Conservation (phyloP, 305 asterid species). For the Fraxinus paxiana region DNA sequence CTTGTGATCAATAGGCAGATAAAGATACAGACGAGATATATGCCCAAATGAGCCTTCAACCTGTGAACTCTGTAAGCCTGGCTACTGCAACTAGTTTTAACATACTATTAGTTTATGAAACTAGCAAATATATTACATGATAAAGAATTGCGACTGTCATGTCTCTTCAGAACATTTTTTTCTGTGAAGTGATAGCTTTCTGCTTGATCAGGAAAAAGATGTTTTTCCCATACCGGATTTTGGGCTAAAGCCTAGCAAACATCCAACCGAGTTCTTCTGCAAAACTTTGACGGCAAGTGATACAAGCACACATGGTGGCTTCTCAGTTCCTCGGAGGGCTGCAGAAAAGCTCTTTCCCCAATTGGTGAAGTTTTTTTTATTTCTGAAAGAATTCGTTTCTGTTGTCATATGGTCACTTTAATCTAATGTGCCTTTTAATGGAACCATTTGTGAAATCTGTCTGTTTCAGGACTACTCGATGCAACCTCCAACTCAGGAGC, state of each 20-base stretch:
- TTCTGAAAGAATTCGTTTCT: neutral
- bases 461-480: slow-evolving; percentile 65
- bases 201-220: slow-evolving; percentile 66
- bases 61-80: slow-evolving; percentile 70
- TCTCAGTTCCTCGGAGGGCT: slow-evolving; percentile 90
- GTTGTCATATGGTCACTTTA: neutral
- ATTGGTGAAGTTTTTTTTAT: slow-evolving; percentile 43
- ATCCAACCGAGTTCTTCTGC: slow-evolving; percentile 93
- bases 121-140: neutral
- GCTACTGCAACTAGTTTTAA: neutral
- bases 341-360: slow-evolving; percentile 91
- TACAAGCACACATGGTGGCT: slow-evolving; percentile 94
- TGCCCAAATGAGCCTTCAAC: slow-evolving; percentile 91
- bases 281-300: slow-evolving; percentile 89
- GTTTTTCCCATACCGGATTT: slow-evolving; percentile 80
- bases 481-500: slow-evolving; percentile 96
- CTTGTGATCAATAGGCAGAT: slow-evolving; percentile 63
- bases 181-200: slow-evolving; percentile 16
- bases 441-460: neutral
- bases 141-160: neutral
- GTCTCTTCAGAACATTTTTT: neutral
- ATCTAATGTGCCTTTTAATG: neutral
- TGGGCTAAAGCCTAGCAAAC: slow-evolving; percentile 65
- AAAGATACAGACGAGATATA: slow-evolving; percentile 91
- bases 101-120: neutral